A percentile compares a stretch with the other conserved stretches of the same genome.
phyloP scores from a whole-genome alignment of 768 basidiomycete species.

The Suillus spraguei region DNA sequence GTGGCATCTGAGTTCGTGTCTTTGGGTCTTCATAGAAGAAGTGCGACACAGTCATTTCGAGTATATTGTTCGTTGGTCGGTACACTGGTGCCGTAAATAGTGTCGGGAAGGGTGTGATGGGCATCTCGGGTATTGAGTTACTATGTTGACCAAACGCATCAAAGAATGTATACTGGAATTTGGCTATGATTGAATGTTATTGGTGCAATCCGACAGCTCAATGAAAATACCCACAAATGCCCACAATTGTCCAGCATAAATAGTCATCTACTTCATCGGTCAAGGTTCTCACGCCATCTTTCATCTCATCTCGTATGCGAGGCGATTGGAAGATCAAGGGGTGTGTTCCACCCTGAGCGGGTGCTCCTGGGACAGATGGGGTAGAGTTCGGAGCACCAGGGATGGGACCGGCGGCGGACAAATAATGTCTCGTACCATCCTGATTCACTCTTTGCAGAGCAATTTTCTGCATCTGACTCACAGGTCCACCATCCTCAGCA shows the following conservation, averaged over 20 bases:
- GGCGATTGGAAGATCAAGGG: slow-evolving; percentile 79
- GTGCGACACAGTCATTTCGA: slow-evolving; percentile 86
- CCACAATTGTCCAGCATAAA: slow-evolving; percentile 94
- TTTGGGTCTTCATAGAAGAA: slow-evolving; percentile 83
- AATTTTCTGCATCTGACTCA: slow-evolving; percentile 97
- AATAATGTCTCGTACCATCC: slow-evolving; percentile 83
- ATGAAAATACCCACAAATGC: slow-evolving; percentile 70
- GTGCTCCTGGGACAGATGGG: slow-evolving; percentile 74
- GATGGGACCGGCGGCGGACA: slow-evolving; percentile 86
- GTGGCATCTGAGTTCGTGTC: slow-evolving; percentile 62
- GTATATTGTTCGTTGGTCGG: slow-evolving; percentile 66
- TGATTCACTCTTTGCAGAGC: slow-evolving; percentile 83
- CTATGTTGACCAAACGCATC: slow-evolving; percentile 79
- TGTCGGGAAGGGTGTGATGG: slow-evolving; percentile 90
- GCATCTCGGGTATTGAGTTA: slow-evolving; percentile 71
- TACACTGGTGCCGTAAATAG: slow-evolving; percentile 80
- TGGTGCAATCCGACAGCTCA: slow-evolving; percentile 15
- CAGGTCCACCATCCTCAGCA: slow-evolving; percentile 88
- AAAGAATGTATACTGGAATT: slow-evolving; percentile 95
- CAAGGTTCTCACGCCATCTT: slow-evolving; percentile 72
- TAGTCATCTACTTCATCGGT: slow-evolving; percentile 95
- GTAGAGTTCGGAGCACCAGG: slow-evolving; percentile 72
- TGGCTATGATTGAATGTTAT: slow-evolving; percentile 52
- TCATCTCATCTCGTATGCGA: slow-evolving; percentile 79
- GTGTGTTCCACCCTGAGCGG: slow-evolving; percentile 78